Conservation (phyloP, 176 grass and related monocot genomes). For the Oryza glaberrima region DNA sequence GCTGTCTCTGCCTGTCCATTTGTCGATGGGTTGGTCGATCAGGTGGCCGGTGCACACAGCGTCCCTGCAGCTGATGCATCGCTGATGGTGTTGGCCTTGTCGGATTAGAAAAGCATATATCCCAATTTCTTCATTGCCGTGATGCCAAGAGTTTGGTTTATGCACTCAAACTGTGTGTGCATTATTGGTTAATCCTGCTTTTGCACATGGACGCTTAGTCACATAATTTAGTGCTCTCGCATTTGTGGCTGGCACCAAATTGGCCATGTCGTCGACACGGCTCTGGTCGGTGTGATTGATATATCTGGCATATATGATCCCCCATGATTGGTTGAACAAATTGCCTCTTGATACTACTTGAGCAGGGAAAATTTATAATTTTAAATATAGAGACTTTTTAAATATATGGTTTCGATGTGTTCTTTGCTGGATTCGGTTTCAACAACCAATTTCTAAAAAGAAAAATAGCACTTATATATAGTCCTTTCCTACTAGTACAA, state of each 20-base stretch:
- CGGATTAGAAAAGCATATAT: slow-evolving; percentile 11
- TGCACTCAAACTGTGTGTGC: not conserved
- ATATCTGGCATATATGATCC: not conserved
- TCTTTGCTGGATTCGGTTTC: not conserved
- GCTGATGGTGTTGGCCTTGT: not conserved
- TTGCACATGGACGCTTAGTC: slow-evolving; percentile 15
- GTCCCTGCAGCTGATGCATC: not conserved
- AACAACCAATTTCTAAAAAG: not conserved
- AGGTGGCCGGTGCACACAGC: slow-evolving; percentile 41
- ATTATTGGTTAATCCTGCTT: slow-evolving; percentile 19
- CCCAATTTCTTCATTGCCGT: not conserved
- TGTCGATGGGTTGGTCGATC: slow-evolving; percentile 18
- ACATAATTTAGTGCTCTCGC: not conserved
- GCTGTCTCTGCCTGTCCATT: not conserved
- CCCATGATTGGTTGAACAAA: not conserved
- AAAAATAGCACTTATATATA: not conserved
- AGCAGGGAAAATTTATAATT: not conserved
- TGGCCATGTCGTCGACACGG: not conserved
- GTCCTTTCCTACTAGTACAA: not conserved
- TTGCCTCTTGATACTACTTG: not conserved
- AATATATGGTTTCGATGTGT: not conserved
- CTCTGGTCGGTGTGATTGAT: not conserved
- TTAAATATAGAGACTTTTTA: not conserved
- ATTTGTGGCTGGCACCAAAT: slow-evolving; percentile 6
- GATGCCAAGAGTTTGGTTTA: not conserved